Base-by-base conservation (phyloP, 2,329 filamentous ascomycete species). In the Coniochaeta sp. region DNA sequence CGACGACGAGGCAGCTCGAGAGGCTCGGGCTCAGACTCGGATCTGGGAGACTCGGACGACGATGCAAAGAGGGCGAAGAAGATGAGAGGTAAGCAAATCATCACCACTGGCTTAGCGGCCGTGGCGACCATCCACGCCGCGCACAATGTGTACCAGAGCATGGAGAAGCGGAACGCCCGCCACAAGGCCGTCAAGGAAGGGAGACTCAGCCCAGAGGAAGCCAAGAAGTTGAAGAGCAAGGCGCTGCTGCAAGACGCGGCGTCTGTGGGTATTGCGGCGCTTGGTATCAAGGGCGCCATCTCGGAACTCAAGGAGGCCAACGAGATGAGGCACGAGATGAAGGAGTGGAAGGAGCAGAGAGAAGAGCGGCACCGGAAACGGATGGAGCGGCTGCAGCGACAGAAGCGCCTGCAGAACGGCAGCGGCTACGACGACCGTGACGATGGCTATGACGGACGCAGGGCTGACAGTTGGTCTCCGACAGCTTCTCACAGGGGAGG, bases 61-160 rank as follows among this genome's bases (percentile, higher is more conserved):
- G 79, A 83, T 57, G 72, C 75, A 63, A 79, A 72, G 64, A 70
- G 69, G 55, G 71, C 71, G 32, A 76, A 71, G 64, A 81, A 78
- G 64, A 78, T 82, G 72, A 77, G 71, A 79, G 78, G 78, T 79
- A 82, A 82, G 75, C 78, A 81, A 71, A 59, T 81, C 54, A 57
- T 83, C 52, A 81, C 76, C 51, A 75, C 77, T 7, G 78, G 77
- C 46, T 67, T 82, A 52, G 79, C 79, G 51, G 72, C 76, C 50
- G 76, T 81, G 56, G 79, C 79, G 61, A 82, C 78, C 58, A 80
- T 83, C 59, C 78, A 82, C 64, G 79, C 79, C 57, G 78, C 76
- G 58, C 74, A 82, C 61, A 78, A 70, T 57, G 75, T 82, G 60
- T 82, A 81, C 62, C 68, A 75, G 60, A 81, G 77, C 65, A 73